These are phyloP conservation scores for Misopates orontium DNA, from an alignment of 257 asterid species.

Conservation along the genomic window DNA sequence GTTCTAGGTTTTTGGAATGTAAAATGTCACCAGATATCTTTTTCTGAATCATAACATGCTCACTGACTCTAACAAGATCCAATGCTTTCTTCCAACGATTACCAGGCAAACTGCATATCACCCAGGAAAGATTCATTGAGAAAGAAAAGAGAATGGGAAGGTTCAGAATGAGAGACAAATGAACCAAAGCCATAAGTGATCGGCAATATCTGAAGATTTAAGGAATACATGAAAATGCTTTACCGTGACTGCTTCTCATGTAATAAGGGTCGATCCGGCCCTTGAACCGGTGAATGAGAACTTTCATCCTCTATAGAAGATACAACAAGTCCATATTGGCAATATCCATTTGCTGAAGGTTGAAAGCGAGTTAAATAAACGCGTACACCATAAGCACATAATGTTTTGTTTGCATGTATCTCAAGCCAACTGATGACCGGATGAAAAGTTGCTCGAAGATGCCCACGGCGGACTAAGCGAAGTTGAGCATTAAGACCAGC, in stretches of 20 bases:
- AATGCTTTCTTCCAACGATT: constrained; percentile 79
- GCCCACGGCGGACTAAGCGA: constrained; percentile 76
- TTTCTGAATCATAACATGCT: constrained; percentile 53
- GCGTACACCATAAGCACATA: constrained; percentile 55
- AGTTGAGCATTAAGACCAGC: constrained; percentile 95
- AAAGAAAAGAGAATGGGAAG: constrained; percentile 19
- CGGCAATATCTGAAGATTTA: constrained; percentile 7
- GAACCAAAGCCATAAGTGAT: constrained; percentile 18
- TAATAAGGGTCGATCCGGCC: constrained; percentile 38
- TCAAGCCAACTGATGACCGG: constrained; percentile 80
- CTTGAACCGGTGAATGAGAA: constrained; percentile 43
- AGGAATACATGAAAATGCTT: constrained; percentile 26
- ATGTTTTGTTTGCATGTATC: constrained; percentile 69
- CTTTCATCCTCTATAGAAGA: constrained; percentile 58
- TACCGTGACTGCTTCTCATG: constrained; percentile 61
- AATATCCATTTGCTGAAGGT: constrained; percentile 71
- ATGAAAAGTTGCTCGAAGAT: constrained; percentile 60
- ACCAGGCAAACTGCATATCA: constrained; percentile 56
- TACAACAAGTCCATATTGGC: constrained; percentile 75
- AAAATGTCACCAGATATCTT: constrained; percentile 59
- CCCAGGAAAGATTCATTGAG: constrained; percentile 10
- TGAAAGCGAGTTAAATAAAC: constrained; percentile 63
- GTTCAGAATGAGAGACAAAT: constrained; percentile 13
- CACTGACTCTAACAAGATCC: constrained; percentile 73
- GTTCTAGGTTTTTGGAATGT: constrained; percentile 47